Evolutionary conservation across 192 early-diverging fungal species (phyloP), one percentile per base, ranked within the genome.

Genomic region (Coemansia sp.): DNA sequence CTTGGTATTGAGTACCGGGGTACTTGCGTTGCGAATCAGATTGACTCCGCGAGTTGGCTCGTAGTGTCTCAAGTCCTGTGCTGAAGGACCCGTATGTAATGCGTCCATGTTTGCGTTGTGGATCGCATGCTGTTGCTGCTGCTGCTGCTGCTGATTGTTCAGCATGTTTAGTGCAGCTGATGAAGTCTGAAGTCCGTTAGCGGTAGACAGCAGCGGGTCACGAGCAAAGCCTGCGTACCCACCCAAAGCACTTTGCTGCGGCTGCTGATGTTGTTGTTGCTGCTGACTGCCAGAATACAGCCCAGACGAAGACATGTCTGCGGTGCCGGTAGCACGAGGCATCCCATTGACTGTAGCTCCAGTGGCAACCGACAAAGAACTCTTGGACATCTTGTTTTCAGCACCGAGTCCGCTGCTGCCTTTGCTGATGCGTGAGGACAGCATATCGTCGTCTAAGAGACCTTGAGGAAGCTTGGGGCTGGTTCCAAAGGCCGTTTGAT

Each of bases 391-490:
- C 11, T 32, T 42, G 1, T 22, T 43, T 10, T 50, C 41, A 1
- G 42, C 50, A 32, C 61, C 68, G 55, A 55, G 4, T 14, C 55
- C 20, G 45, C 37, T 43, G 42, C 8, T 62, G 16, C 37, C 7
- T 16, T 59, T 59, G 37, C 13, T 59, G 16, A 69, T 42, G 5
- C 44, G 63, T 20, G 59, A 63, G 5, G 75, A 25, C 53, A 77
- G 42, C 7, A 62, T 16, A 8, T 82, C 80, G 44, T 82, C 80
- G 63, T 82, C 80, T 11, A 82, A 68, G 42, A 82, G 63, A 16
- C 80, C 80, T 6, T 82, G 80, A 2, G 80, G 80, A 14, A 82
- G 72, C 65, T 82, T 82, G 38, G 80, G 80, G 62, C 80, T 82
- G 10, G 75, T 70, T n/a, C 80, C 75, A 41, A 77, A 55, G 10